These are phyloP conservation scores for Fusarium armeniacum DNA, from an alignment of 2,329 filamentous ascomycete genomes.

Conservation along the genomic window DNA sequence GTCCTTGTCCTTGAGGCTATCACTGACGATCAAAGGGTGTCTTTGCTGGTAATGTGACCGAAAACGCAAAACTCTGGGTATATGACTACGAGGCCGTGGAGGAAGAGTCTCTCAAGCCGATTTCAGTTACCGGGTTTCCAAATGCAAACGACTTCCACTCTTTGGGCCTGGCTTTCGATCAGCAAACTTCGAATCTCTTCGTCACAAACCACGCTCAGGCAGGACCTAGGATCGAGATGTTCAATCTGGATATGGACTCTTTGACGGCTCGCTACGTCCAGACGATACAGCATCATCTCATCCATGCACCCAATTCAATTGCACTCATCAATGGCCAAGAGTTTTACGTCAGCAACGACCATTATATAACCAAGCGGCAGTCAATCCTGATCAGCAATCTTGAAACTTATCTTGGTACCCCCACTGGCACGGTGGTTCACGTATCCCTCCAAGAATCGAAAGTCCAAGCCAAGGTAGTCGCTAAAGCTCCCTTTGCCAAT, in stretches of 20 bases:
- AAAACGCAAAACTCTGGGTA: constrained; percentile 53
- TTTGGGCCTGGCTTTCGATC: constrained; percentile 58
- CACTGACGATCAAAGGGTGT: constrained; percentile 46
- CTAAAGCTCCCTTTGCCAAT: constrained; percentile 58
- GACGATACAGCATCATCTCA: constrained; percentile 56
- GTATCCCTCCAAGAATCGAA: constrained; percentile 46
- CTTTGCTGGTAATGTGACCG: constrained; percentile 33
- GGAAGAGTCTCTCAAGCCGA: constrained; percentile 38
- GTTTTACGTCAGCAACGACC: constrained; percentile 60
- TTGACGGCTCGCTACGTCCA: constrained; percentile 55
- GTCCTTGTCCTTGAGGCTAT: rapidly evolving
- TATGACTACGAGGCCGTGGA: constrained; percentile 54
- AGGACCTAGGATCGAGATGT: constrained; percentile 57
- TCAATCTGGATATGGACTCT: constrained; percentile 54
- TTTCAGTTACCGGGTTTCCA: constrained; percentile 45
- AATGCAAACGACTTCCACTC: constrained; percentile 56
- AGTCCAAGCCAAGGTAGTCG: constrained; percentile 48
- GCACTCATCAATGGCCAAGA: constrained; percentile 53
- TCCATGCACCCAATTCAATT: constrained; percentile 59
- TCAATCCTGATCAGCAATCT: constrained; percentile 47
- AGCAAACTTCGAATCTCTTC: constrained; percentile 54
- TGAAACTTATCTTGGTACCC: constrained; percentile 55
- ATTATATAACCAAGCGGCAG: constrained; percentile 52
- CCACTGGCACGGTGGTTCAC: constrained; percentile 56
- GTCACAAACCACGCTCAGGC: constrained; percentile 56